Percentiles rank a stretch among this genome's conserved stretches.
Conservation (phyloP, 1,139 yeast genomes). For the Entelexis paramagnoliae region DNA sequence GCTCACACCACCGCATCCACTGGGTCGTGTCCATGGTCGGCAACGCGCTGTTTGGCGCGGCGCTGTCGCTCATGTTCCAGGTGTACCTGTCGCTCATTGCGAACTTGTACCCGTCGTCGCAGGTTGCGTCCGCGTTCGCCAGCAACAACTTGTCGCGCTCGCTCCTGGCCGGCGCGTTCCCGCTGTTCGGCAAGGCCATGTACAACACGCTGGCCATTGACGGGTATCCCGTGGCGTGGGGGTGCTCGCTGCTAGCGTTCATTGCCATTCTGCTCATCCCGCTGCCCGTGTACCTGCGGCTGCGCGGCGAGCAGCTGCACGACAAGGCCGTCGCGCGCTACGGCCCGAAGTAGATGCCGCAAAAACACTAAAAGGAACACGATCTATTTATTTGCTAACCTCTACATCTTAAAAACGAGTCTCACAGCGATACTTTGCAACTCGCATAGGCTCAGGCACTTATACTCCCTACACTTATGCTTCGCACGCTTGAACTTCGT, state of each 20-base stretch:
- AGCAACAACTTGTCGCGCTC: constrained; percentile 46
- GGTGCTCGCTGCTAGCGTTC: constrained; percentile 20
- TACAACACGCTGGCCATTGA: constrained; percentile 37
- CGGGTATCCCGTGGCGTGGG: constrained; percentile 22
- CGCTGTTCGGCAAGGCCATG: constrained; percentile 48
- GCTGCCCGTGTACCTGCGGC: constrained; percentile 17
- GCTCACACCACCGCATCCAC: constrained; percentile 50
- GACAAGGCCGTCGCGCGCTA: constrained; percentile 3
- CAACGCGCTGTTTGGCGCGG: constrained; percentile 67
- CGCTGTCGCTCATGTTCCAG: constrained; percentile 63
- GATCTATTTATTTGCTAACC: no score
- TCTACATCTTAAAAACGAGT: no score
- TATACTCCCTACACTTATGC: no score
- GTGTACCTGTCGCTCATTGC: constrained; percentile 61
- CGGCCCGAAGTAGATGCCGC: not conserved
- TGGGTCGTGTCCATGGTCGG: constrained; percentile 75
- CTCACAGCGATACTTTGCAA: no score
- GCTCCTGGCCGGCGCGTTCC: constrained; percentile 50
- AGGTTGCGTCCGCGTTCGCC: constrained; percentile 49
- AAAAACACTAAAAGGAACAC: no score
- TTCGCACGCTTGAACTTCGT: no score
- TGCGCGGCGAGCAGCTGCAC: constrained; percentile 5
- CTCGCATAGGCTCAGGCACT: no score
- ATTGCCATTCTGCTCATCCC: constrained; percentile 13
- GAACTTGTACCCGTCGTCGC: constrained; percentile 60